Evolutionary conservation across 441 rosid genomes (phyloP).

Genomic region (Breynia disticha): DNA sequence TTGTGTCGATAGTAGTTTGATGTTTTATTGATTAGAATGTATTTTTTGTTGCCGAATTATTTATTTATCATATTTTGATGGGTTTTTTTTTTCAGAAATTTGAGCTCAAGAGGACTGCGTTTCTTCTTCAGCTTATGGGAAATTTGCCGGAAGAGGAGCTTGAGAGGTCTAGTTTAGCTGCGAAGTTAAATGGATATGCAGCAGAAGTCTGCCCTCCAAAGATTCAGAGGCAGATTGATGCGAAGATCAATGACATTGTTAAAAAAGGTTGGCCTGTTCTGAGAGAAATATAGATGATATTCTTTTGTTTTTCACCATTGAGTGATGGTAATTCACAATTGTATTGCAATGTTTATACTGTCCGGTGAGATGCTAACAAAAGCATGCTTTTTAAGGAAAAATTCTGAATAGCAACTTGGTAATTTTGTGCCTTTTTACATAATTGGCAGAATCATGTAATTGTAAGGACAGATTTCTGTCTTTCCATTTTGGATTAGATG

Average conservation of each 20-base stretch:
- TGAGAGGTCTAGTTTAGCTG: slow-evolving; percentile 57
- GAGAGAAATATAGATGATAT: slow-evolving; percentile 29
- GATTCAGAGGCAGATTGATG: slow-evolving; percentile 49
- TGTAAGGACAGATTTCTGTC: too few relatives aligned
- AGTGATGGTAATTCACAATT: too few relatives aligned
- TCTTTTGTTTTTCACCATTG: too few relatives aligned
- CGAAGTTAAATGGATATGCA: slow-evolving; percentile 68
- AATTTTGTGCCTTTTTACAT: too few relatives aligned
- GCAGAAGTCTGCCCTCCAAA: slow-evolving; percentile 66
- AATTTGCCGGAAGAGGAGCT: slow-evolving; percentile 72
- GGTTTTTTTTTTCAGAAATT: slow-evolving; percentile 41
- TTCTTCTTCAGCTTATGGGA: slow-evolving; percentile 74
- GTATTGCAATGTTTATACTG: too few relatives aligned
- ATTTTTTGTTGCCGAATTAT: background rate
- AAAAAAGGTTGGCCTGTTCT: slow-evolving; percentile 79
- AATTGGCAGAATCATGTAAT: too few relatives aligned
- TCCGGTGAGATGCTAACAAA: too few relatives aligned
- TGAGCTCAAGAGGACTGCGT: slow-evolving; percentile 69
- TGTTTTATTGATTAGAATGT: too few relatives aligned
- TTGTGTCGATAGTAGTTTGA: background rate
- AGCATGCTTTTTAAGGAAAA: too few relatives aligned
- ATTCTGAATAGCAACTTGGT: too few relatives aligned
- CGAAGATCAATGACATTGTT: slow-evolving; percentile 54
- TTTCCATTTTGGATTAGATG: too few relatives aligned
- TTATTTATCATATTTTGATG: background rate